Conservation (phyloP, 768 basidiomycete species). For the Boletellus ananas region DNA sequence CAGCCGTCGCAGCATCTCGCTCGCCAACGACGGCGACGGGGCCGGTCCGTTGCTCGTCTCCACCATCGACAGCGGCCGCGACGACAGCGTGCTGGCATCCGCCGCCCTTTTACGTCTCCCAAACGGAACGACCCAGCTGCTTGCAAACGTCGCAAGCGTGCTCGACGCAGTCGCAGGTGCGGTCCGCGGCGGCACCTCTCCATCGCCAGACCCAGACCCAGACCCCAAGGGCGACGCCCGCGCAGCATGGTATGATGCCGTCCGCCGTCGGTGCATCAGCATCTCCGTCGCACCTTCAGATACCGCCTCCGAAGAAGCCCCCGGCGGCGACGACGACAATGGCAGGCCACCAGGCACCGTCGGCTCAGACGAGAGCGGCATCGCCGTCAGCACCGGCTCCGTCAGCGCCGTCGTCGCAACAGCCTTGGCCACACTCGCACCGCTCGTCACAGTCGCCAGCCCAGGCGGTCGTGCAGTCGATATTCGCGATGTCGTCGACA, state of each 20-base stretch:
- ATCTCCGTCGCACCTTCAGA: slow-evolving; percentile 56
- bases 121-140: slow-evolving; percentile 64
- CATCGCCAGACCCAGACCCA: neutral
- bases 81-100: slow-evolving; percentile 18
- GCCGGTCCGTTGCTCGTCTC: slow-evolving; percentile 17
- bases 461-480: slow-evolving; percentile 61
- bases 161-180: slow-evolving; percentile 41
- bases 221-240: slow-evolving; percentile 45
- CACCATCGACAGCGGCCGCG: slow-evolving; percentile 13
- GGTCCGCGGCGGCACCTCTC: neutral
- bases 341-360: slow-evolving; percentile 40
- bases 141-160: slow-evolving; percentile 56
- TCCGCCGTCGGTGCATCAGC: slow-evolving; percentile 46
- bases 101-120: slow-evolving; percentile 46
- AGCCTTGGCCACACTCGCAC: slow-evolving; percentile 49
- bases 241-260: slow-evolving; percentile 57
- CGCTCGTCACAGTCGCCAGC: slow-evolving; percentile 45
- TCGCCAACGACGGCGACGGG: slow-evolving; percentile 40
- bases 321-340: slow-evolving; percentile 39
- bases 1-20: slow-evolving; percentile 35
- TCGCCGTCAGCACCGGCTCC: slow-evolving; percentile 48
- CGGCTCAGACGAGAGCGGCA: slow-evolving; percentile 34
- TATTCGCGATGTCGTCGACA: slow-evolving; percentile 66
- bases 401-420: slow-evolving; percentile 65
- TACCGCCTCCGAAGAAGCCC: slow-evolving; percentile 41